These are phyloP conservation scores for Sporothrix inflata DNA, from an alignment of 2,329 filamentous ascomycete genomes.

Conservation along the genomic window DNA sequence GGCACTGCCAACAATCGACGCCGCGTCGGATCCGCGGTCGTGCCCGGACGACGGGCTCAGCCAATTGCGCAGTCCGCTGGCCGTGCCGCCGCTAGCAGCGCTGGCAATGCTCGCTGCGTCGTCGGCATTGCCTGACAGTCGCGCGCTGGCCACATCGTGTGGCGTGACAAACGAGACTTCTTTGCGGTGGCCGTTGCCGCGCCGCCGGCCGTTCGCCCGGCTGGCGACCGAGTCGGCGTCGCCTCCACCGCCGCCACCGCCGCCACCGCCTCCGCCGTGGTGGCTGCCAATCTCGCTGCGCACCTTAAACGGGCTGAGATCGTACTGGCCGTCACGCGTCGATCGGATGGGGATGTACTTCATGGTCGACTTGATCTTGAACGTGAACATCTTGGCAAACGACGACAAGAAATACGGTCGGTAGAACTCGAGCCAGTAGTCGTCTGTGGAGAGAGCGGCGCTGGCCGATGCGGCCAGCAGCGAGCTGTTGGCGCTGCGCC, in stretches of 20 bases:
- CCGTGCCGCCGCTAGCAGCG: constrained; percentile 9
- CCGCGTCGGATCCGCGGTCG: constrained; percentile 34
- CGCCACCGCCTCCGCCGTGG: constrained; percentile 67
- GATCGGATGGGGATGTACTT: constrained; percentile 78
- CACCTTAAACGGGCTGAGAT: constrained; percentile 85
- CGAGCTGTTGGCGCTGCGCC: constrained; percentile 9
- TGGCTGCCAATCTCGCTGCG: constrained; percentile 61
- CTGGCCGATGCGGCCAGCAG: constrained; percentile 41
- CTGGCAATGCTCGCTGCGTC: constrained; percentile 36
- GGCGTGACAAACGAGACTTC: constrained; percentile 72
- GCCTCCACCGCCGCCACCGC: constrained; percentile 39
- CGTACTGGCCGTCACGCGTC: constrained; percentile 73
- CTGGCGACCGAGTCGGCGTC: constrained; percentile 73
- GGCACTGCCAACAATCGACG: constrained; percentile 25
- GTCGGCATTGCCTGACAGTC: constrained; percentile 34
- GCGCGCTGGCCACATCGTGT: constrained; percentile 42
- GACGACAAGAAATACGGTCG: constrained; percentile 84
- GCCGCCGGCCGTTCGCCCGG: constrained; percentile 41
- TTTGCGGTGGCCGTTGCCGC: constrained; percentile 54
- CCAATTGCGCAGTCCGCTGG: constrained; percentile 29
- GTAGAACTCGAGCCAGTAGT: constrained; percentile 98
- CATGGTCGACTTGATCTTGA: constrained; percentile 87
- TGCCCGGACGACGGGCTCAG: constrained; percentile 22
- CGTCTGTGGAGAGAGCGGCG: constrained; percentile 70
- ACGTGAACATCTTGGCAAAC: constrained; percentile 89